Evolutionary conservation across 345 rosid species (phyloP).

Genomic region (Rhodamnia rubescens): DNA sequence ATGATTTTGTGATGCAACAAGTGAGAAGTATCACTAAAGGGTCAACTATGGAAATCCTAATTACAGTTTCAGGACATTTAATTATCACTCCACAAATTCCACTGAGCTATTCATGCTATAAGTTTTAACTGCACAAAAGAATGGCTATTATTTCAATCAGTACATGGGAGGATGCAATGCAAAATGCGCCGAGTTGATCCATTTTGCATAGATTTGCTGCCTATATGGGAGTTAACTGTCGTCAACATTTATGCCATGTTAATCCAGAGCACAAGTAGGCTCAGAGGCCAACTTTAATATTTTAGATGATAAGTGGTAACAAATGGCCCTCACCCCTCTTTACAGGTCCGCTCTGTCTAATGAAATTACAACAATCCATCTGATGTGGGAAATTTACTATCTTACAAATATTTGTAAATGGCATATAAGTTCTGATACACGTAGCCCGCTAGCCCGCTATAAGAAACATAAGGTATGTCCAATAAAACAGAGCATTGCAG

Average conservation of each 20-base stretch:
- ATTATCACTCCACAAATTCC: neutral
- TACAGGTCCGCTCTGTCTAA: neutral
- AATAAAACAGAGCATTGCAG: neutral
- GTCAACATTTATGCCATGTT: neutral
- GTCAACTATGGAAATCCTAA: neutral
- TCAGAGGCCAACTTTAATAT: neutral
- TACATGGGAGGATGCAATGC: neutral
- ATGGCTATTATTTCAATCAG: neutral
- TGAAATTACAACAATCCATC: neutral
- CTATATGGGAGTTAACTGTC: neutral
- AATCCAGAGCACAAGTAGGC: neutral
- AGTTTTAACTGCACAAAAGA: neutral
- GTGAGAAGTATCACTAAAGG: neutral
- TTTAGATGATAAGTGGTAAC: neutral
- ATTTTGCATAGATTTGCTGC: neutral
- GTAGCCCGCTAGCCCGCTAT: neutral
- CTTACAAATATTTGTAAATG: neutral
- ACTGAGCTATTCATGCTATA: neutral
- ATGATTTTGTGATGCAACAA: neutral
- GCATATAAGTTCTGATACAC: neutral
- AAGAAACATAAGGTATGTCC: neutral
- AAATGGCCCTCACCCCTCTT: neutral
- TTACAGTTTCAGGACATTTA: neutral
- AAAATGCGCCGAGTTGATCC: neutral
- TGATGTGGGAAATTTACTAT: neutral